phyloP scores from a whole-genome alignment of 2,329 filamentous ascomycete genomes.

The Aquanectria penicillioides region DNA sequence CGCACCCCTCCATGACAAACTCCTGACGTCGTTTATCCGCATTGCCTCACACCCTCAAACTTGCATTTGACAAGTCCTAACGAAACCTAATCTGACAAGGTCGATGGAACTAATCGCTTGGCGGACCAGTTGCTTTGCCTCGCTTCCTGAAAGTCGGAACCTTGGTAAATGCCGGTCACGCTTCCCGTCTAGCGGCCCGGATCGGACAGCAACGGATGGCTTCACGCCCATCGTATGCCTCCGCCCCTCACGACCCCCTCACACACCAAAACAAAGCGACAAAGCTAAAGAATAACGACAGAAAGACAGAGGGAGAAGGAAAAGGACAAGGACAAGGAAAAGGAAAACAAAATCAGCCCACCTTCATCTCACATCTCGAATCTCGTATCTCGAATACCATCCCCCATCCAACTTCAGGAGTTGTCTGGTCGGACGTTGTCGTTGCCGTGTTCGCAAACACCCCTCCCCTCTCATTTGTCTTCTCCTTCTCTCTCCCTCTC shows the following conservation, averaged over 20 bases:
- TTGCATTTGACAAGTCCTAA: not conserved
- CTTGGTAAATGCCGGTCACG: not conserved
- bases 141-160: not conserved
- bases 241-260: not conserved
- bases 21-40: too few relatives aligned
- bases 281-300: too few relatives aligned
- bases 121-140: not conserved
- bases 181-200: conserved; percentile 1
- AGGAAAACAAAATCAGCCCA: not conserved
- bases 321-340: not conserved
- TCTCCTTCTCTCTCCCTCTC: not conserved
- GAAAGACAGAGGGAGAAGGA: not conserved
- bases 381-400: conserved; percentile 12
- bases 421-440: too few relatives aligned
- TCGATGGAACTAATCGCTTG: not conserved
- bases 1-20: not conserved
- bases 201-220: not conserved
- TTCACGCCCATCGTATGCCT: not conserved
- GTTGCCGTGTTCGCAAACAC: too few relatives aligned
- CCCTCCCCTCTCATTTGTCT: not conserved
- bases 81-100: conserved; percentile 1
- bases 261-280: not conserved
- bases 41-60: conserved; percentile 1
- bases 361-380: conserved; percentile 11
- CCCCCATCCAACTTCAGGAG: conserved; percentile 8